A percentile compares a stretch with the other conserved stretches of the same genome.
Conservation (phyloP, 2,329 filamentous ascomycete species). For the Cladosporium sp. region DNA sequence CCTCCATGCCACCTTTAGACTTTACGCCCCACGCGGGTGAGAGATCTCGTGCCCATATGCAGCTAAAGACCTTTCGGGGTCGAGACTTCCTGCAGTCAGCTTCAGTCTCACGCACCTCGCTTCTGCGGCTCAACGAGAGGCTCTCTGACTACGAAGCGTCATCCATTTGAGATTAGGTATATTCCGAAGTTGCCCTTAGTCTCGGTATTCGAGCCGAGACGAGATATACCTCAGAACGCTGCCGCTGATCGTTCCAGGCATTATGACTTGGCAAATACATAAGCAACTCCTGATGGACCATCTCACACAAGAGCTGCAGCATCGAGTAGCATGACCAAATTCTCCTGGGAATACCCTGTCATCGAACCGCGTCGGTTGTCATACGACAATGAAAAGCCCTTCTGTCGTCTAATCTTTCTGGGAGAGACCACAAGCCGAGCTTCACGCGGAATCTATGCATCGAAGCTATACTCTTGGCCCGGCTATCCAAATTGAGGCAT, state of each 20-base stretch:
- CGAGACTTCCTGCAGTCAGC: constrained; percentile 1
- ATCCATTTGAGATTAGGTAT: background rate
- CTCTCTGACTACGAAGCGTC: background rate
- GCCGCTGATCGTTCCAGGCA: background rate
- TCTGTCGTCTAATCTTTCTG: background rate
- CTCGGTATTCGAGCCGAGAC: background rate
- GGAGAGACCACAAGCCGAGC: background rate
- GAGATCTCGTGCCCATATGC: background rate
- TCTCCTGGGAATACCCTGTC: background rate
- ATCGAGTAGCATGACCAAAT: background rate
- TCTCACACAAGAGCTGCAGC: background rate
- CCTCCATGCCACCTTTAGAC: background rate
- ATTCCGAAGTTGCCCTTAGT: background rate
- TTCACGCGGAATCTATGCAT: background rate
- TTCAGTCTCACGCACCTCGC: constrained; percentile 3
- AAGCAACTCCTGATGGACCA: background rate
- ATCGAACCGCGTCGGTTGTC: background rate
- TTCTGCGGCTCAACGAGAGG: constrained; percentile 6
- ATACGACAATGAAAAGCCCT: background rate
- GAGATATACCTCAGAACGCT: background rate
- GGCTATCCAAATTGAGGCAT: background rate
- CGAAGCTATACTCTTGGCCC: background rate
- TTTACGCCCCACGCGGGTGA: background rate
- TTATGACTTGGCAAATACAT: background rate
- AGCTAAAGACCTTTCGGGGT: background rate